Conservation (phyloP, 495 filamentous ascomycete genomes). For the Parathielavia appendiculata region DNA sequence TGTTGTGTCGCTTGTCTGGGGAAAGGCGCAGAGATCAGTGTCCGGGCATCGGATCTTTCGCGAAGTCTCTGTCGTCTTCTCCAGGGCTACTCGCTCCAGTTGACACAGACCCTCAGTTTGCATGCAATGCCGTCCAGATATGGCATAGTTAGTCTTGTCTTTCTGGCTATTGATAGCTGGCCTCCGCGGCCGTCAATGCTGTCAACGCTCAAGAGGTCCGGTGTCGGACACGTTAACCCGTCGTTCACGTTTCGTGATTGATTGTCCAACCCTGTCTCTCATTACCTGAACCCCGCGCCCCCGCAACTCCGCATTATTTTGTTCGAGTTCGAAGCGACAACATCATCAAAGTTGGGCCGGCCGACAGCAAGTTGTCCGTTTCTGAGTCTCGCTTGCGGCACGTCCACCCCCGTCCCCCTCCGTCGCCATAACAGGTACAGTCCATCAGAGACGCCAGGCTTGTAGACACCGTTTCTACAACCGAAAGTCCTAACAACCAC, state of each 20-base stretch:
- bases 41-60: constrained; percentile 13
- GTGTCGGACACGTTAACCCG: constrained; percentile 2
- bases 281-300: not conserved
- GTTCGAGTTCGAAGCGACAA: not conserved
- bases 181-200: not conserved
- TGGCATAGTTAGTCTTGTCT: not conserved
- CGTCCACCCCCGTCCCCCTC: too few relatives aligned
- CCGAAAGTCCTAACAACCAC: not conserved
- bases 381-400: not conserved
- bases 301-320: not conserved
- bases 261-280: not conserved
- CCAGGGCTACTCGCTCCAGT: not conserved
- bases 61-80: not conserved
- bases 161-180: not conserved
- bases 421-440: not conserved
- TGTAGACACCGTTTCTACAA: not conserved
- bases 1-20: constrained; percentile 7
- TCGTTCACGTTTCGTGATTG: not conserved
- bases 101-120: not conserved
- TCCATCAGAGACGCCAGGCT: not conserved
- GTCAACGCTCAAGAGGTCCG: not conserved
- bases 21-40: constrained; percentile 16
- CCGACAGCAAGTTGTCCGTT: not conserved
- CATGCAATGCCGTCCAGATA: not conserved
- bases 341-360: not conserved